A percentile compares a stretch with the other conserved stretches of the same genome.
Evolutionary conservation across 23 red algal species (phyloP).

Genomic region (Gracilaria caudata): DNA sequence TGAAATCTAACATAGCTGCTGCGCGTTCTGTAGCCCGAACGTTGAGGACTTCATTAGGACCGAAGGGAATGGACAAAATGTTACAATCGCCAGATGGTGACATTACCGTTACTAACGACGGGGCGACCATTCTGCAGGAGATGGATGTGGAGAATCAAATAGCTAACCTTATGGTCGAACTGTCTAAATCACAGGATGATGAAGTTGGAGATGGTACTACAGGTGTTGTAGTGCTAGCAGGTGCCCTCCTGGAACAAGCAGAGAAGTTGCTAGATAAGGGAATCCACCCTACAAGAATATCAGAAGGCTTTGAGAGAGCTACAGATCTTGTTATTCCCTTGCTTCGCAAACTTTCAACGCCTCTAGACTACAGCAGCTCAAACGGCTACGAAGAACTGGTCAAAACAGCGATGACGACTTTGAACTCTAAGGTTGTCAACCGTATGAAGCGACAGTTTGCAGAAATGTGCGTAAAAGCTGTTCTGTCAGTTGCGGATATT

Average conservation of each 20-base stretch:
- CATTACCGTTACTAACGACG: conserved; percentile 99
- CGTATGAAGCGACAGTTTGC: conserved; percentile 83
- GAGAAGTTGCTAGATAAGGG: conserved; percentile 90
- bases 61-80: conserved; percentile 99
- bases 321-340: conserved; percentile 78
- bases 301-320: conserved; percentile 98
- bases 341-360: conserved; percentile 69
- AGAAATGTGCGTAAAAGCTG: conserved; percentile 92
- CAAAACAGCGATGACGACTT: conserved; percentile 89
- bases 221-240: conserved; percentile 95
- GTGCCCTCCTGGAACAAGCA: conserved; percentile 93
- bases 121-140: conserved; percentile 96
- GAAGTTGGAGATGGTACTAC: conserved; percentile 99
- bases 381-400: conserved; percentile 84
- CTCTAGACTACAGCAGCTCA: conserved; percentile 66
- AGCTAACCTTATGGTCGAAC: conserved; percentile 94
- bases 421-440: conserved; percentile 98
- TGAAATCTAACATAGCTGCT: conserved; percentile 97
- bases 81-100: conserved; percentile 95
- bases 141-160: conserved; percentile 98
- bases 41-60: conserved; percentile 90
- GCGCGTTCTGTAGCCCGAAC: conserved; percentile 86
- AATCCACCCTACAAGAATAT: conserved; percentile 92
- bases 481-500: conserved; percentile 91
- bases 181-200: conserved; percentile 96